Percentiles rank a stretch among this genome's conserved stretches.
phyloP scores from a whole-genome alignment of 306 rosid species.

The Cucurbita maxima region DNA sequence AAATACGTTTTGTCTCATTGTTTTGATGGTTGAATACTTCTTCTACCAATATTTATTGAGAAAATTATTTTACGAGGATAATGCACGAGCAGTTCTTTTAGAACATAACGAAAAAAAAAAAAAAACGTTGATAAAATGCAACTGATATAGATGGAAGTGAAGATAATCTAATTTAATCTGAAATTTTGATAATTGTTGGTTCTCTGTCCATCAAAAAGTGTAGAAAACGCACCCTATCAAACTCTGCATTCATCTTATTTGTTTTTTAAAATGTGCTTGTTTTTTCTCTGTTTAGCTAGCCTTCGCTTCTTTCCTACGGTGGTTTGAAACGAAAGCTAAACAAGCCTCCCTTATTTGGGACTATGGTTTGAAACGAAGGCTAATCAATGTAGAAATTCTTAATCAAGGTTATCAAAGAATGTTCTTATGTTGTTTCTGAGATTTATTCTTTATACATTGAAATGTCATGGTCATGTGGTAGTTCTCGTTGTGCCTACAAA shows the following conservation, averaged over 20 bases:
- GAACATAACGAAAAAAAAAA: neutral
- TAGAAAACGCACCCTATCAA: neutral
- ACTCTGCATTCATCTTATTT: neutral
- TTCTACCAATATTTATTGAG: neutral
- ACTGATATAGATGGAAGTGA: neutral
- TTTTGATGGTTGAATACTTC: neutral
- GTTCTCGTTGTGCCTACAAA: neutral
- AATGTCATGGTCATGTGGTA: neutral
- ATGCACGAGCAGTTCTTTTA: neutral
- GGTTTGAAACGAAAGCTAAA: too few species aligned
- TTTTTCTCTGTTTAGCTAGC: too few species aligned
- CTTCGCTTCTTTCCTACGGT: too few species aligned
- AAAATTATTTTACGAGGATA: neutral
- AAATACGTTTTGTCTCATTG: constrained; percentile 23
- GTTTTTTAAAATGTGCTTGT: neutral
- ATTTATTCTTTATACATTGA: neutral
- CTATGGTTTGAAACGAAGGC: neutral
- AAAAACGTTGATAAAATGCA: neutral
- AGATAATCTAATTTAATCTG: neutral
- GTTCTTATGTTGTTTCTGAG: neutral
- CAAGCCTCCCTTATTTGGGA: neutral
- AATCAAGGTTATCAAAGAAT: neutral
- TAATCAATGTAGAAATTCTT: neutral
- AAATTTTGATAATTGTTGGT: neutral
- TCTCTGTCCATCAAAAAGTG: neutral